Conservation (phyloP, 1,139 yeast species). For the Insectozyma bohioensis region DNA sequence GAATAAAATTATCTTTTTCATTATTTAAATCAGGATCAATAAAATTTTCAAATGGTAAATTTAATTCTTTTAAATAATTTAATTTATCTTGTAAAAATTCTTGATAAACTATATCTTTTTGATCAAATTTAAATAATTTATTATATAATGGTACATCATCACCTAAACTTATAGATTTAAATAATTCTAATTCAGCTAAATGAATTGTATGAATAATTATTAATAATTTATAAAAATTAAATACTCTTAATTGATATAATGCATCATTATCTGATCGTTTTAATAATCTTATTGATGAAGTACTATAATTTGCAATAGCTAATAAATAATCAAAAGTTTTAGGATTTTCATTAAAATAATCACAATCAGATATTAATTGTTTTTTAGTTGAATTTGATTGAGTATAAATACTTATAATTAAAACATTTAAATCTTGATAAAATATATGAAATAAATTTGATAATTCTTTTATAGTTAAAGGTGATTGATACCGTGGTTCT, state of each 20-base stretch:
- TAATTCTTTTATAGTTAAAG: slow-evolving; percentile 37
- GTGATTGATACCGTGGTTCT: slow-evolving; percentile 46
- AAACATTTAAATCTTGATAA: slow-evolving; percentile 39
- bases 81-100: slow-evolving; percentile 39
- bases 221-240: slow-evolving; percentile 42
- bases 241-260: slow-evolving; percentile 37
- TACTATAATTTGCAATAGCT: slow-evolving; percentile 45
- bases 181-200: slow-evolving; percentile 32
- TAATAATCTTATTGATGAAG: slow-evolving; percentile 38
- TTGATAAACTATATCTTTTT: slow-evolving; percentile 38
- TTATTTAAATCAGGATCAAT: slow-evolving; percentile 23
- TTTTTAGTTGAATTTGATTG: slow-evolving; percentile 43
- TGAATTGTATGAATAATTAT: slow-evolving; percentile 35
- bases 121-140: slow-evolving; percentile 41
- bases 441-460: slow-evolving; percentile 33
- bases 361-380: slow-evolving; percentile 32
- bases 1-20: slow-evolving; percentile 15
- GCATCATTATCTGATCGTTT: slow-evolving; percentile 41
- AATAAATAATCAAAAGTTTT: slow-evolving; percentile 39
- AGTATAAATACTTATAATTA: slow-evolving; percentile 33
- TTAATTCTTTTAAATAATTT: slow-evolving; percentile 22
- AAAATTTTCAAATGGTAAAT: slow-evolving; percentile 31
- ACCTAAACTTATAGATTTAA: slow-evolving; percentile 26
- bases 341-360: slow-evolving; percentile 30
- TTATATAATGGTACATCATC: slow-evolving; percentile 36